A percentile compares a stretch with the other conserved stretches of the same genome.
phyloP scores from a whole-genome alignment of 2,329 filamentous ascomycete species.

The Arthrobotrys entomopaga region DNA sequence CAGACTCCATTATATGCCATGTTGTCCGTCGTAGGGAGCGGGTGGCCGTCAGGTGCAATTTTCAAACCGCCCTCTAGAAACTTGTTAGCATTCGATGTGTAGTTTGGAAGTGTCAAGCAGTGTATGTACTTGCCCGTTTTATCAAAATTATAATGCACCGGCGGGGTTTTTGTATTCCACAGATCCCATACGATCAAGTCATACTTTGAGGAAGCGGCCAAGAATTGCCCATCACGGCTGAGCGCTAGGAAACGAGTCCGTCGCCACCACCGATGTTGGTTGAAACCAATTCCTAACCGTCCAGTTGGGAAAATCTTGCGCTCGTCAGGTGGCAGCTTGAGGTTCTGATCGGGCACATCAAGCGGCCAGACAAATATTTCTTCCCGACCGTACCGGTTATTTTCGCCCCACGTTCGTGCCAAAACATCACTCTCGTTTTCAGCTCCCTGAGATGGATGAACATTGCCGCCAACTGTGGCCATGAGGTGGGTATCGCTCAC shows the following conservation, averaged over 20 bases:
- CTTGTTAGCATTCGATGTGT: background rate
- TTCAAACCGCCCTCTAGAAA: slow-evolving; percentile 11
- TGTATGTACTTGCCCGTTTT: background rate
- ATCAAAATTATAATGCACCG: slow-evolving; percentile 12
- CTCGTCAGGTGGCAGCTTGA: slow-evolving; percentile 23
- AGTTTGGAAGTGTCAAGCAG: background rate
- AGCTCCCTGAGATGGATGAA: slow-evolving; percentile 28
- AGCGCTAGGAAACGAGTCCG: slow-evolving; percentile 51
- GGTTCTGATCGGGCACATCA: slow-evolving; percentile 27
- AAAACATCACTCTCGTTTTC: slow-evolving; percentile 38
- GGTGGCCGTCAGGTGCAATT: slow-evolving; percentile 21
- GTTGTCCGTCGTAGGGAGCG: slow-evolving; percentile 33
- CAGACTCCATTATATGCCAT: slow-evolving; percentile 57
- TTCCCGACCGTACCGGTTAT: slow-evolving; percentile 54
- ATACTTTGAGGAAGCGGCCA: slow-evolving; percentile 46
- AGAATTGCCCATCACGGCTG: slow-evolving; percentile 54
- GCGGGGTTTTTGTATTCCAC: slow-evolving; percentile 35
- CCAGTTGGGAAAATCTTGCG: slow-evolving; percentile 40
- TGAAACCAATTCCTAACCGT: slow-evolving; percentile 33
- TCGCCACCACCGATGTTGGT: slow-evolving; percentile 39
- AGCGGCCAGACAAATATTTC: slow-evolving; percentile 54
- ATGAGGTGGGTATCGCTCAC: slow-evolving; percentile 57
- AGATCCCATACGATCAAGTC: slow-evolving; percentile 44
- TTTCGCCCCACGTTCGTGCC: slow-evolving; percentile 28
- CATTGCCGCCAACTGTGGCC: slow-evolving; percentile 56